phyloP scores from a whole-genome alignment of 805 yeast genomes.

The Starmerella asiatica region DNA sequence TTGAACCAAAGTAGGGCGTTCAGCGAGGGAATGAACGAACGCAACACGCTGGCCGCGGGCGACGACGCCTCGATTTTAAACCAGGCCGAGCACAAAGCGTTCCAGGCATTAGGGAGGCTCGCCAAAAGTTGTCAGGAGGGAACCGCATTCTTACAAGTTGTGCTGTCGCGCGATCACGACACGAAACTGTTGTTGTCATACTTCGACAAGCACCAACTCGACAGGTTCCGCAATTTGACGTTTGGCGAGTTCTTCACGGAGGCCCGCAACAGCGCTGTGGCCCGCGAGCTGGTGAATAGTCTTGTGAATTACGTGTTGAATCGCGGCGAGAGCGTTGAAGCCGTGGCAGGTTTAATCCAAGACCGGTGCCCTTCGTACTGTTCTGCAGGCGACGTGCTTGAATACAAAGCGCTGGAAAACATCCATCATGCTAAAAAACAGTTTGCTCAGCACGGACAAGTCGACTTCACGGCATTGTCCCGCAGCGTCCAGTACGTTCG shows the following conservation, averaged over 20 bases:
- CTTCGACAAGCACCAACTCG: constrained; percentile 54
- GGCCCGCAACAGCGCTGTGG: constrained; percentile 33
- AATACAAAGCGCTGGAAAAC: constrained; percentile 88
- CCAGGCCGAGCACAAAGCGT: constrained; percentile 85
- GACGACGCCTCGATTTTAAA: constrained; percentile 22
- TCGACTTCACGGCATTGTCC: constrained; percentile 56
- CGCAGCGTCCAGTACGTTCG: constrained; percentile 67
- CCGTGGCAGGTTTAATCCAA: constrained; percentile 74
- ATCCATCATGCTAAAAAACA: constrained; percentile 58
- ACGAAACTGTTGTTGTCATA: constrained; percentile 58
- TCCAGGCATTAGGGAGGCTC: constrained; percentile 61
- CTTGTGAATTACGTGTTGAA: constrained; percentile 78
- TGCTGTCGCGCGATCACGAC: constrained; percentile 53
- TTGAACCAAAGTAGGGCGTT: constrained; percentile 34
- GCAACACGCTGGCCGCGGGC: constrained; percentile 17
- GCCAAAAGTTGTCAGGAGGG: constrained; percentile 77
- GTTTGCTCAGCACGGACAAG: constrained; percentile 32
- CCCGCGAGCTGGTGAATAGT: constrained; percentile 77
- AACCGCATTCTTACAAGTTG: constrained; percentile 67
- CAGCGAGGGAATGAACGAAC: constrained; percentile 31
- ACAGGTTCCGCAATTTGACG: constrained; percentile 48
- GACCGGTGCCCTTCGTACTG: constrained; percentile 92
- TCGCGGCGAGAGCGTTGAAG: constrained; percentile 85
- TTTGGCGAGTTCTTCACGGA: constrained; percentile 73
- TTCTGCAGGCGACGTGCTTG: constrained; percentile 81